Percentiles rank a stretch among this genome's conserved stretches.
phyloP scores from a whole-genome alignment of 2,329 filamentous ascomycete species.

The Paraphaeosphaeria sporulosa region DNA sequence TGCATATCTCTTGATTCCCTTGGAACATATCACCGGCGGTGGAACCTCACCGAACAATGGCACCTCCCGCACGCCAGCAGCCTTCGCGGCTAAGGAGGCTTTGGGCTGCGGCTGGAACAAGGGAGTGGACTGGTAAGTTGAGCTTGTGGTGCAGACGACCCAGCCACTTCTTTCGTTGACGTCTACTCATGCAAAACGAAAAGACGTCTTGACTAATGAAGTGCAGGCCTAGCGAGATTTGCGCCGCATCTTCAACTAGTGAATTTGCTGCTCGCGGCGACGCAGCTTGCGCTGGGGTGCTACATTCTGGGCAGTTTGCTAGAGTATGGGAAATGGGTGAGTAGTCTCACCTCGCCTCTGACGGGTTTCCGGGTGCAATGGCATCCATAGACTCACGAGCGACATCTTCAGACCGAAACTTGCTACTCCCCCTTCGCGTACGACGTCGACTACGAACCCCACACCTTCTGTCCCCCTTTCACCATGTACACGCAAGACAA shows the following conservation, averaged over 20 bases:
- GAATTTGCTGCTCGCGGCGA: not conserved
- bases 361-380: too few species aligned
- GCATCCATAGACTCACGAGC: too few species aligned
- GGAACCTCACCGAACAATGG: not conserved
- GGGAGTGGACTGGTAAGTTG: not conserved
- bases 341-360: too few species aligned
- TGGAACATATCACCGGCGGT: too few species aligned
- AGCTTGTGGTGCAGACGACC: too few species aligned
- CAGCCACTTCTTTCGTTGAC: too few species aligned
- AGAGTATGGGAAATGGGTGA: not conserved
- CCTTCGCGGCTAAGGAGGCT: too few species aligned
- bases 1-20: too few species aligned
- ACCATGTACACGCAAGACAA: not conserved
- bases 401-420: not conserved
- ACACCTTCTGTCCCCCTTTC: not conserved
- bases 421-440: not conserved
- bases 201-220: too few species aligned
- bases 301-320: not conserved
- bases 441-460: not conserved
- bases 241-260: not conserved
- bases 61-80: not conserved
- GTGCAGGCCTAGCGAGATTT: too few species aligned
- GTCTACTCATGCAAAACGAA: too few species aligned
- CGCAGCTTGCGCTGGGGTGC: not conserved
- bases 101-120: not conserved